These are phyloP conservation scores for Dryadomyces quercivorus DNA, from an alignment of 2,329 filamentous ascomycete genomes.

Conservation along the genomic window DNA sequence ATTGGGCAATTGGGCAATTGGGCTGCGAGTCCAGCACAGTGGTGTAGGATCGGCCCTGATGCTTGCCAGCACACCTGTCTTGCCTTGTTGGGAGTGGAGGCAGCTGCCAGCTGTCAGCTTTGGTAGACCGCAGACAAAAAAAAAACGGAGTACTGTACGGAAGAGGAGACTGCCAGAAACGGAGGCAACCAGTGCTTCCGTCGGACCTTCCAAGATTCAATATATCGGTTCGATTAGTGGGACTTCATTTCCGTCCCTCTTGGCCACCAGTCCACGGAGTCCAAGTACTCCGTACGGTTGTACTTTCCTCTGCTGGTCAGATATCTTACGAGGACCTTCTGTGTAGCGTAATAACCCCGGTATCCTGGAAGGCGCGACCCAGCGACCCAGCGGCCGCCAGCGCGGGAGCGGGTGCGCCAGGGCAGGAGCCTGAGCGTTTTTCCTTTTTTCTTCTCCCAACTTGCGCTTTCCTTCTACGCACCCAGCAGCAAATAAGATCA, in stretches of 20 bases:
- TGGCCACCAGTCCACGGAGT: too few species aligned
- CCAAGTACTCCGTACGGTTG: too few species aligned
- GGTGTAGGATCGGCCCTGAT: conserved; percentile 7
- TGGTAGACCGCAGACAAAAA: neutral
- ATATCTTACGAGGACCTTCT: too few species aligned
- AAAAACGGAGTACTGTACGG: neutral
- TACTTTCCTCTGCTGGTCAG: too few species aligned
- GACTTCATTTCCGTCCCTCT: neutral
- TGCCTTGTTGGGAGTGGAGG: neutral
- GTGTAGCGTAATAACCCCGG: neutral
- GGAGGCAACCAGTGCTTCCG: neutral
- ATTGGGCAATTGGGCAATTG: conserved; percentile 4
- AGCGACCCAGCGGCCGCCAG: neutral
- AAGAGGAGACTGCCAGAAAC: neutral
- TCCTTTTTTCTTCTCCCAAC: neutral
- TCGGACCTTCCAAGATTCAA: too few species aligned
- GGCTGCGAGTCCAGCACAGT: neutral
- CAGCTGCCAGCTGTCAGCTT: conserved; percentile 4
- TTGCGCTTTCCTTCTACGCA: too few species aligned
- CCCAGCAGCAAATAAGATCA: neutral
- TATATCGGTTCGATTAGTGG: too few species aligned
- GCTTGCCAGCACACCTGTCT: neutral
- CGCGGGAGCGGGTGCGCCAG: conserved; percentile 9
- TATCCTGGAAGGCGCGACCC: neutral
- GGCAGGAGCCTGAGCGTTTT: neutral